phyloP scores from a whole-genome alignment of 352 stramenopile species.

The Phytopythium mirpurense region DNA sequence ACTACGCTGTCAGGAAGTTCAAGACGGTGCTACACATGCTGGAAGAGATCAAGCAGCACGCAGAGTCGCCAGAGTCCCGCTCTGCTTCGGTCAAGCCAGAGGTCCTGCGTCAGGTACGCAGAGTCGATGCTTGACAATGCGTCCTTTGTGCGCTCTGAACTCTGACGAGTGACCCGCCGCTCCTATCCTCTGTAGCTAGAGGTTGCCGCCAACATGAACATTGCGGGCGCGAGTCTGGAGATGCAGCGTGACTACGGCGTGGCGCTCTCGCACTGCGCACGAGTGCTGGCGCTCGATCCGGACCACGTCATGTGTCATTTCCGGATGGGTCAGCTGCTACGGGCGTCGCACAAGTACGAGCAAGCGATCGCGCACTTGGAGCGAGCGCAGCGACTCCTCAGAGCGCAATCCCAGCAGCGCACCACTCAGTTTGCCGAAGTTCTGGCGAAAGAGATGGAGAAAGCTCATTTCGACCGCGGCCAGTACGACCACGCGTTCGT shows the following conservation, averaged over 20 bases:
- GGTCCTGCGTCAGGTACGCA: conserved; percentile 18
- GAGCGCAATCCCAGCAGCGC: conserved; percentile 10
- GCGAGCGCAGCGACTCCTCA: conserved; percentile 9
- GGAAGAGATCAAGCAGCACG: conserved; percentile 8
- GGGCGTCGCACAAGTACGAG: conserved; percentile 44
- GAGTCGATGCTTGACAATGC: neutral
- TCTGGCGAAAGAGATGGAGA: conserved; percentile 47
- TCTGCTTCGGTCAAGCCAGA: neutral
- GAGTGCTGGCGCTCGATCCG: conserved; percentile 31
- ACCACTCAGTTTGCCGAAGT: conserved; percentile 39
- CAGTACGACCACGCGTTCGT: conserved; percentile 58
- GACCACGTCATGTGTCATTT: conserved; percentile 31
- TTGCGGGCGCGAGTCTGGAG: conserved; percentile 49
- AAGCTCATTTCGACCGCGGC: conserved; percentile 53
- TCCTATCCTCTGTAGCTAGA: conserved; percentile 16
- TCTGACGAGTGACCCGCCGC: neutral
- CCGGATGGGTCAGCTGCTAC: conserved; percentile 44
- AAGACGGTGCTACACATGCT: conserved; percentile 33
- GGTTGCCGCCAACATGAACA: conserved; percentile 61
- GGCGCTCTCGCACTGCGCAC: conserved; percentile 35
- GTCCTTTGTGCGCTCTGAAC: neutral
- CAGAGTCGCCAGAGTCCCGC: neutral
- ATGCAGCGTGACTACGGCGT: conserved; percentile 48
- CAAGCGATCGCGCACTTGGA: conserved; percentile 32
- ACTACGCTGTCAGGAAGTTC: conserved; percentile 58